Evolutionary conservation across 768 basidiomycete species (phyloP).

Genomic region (Megacollybia marginata): DNA sequence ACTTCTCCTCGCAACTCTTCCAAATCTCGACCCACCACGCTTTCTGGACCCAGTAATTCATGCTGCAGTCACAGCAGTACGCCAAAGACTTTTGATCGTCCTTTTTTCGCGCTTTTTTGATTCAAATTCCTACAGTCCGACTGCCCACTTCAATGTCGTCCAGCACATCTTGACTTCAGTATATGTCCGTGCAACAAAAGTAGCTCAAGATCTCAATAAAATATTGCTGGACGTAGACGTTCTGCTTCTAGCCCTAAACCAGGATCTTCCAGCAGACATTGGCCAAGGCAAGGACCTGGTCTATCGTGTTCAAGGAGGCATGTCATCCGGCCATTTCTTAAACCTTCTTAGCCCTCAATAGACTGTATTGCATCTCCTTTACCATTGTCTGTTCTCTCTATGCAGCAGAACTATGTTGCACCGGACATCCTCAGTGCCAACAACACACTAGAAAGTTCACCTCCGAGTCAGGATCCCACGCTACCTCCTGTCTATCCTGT

Average conservation of each 20-base stretch:
- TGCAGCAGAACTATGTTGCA: not conserved
- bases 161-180: slow-evolving; percentile 75
- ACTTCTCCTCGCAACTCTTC: slow-evolving; percentile 50
- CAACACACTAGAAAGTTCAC: not conserved
- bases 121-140: slow-evolving; percentile 29
- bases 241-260: slow-evolving; percentile 52
- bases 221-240: slow-evolving; percentile 76
- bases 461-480: not conserved
- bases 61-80: slow-evolving; percentile 39
- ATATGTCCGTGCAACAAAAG: slow-evolving; percentile 80
- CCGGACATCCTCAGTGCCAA: not conserved
- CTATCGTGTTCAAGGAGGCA: slow-evolving; percentile 44
- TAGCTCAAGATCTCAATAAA: slow-evolving; percentile 59
- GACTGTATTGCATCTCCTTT: not conserved
- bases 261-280: slow-evolving; percentile 33
- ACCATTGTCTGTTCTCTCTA: not conserved
- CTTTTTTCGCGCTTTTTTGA: slow-evolving; percentile 61
- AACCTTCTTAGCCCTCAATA: not conserved
- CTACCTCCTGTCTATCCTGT: slow-evolving; percentile 46
- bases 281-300: slow-evolving; percentile 38
- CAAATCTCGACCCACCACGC: slow-evolving; percentile 41
- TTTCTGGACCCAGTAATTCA: slow-evolving; percentile 48
- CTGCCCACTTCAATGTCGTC: slow-evolving; percentile 53
- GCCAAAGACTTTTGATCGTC: slow-evolving; percentile 49
- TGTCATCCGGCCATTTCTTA: slow-evolving; percentile 8